Evolutionary conservation across 768 basidiomycete species (phyloP), one percentile per base, ranked within the genome.

Genomic region (Agaricus blazei): DNA sequence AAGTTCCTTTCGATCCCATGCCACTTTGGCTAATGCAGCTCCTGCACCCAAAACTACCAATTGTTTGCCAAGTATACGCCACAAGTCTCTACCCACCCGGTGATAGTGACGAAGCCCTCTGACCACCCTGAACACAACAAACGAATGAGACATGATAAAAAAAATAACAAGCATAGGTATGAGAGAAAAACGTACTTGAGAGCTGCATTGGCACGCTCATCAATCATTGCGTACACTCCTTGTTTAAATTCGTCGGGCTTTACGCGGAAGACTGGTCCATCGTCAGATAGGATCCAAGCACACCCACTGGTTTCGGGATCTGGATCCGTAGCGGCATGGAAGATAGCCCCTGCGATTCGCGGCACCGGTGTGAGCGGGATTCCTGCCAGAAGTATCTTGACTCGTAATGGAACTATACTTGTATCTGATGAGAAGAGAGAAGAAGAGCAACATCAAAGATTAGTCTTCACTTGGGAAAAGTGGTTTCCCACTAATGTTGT

Each of bases 191-290:
- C 57, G 54, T 31, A 58, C 59, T 42, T 48, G 49, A 57, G 50
- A 19, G 51, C 44, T 8, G 48, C 34, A 59, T 77, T 78, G 3
- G 64, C 65, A 46, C 76, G 65, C n/a, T 69, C 64, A 52, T 80
- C 75, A 19, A 83, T 71, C 71, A 82, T 73, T 52, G 70, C 70
- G 63, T 83, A 83, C 23, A 83, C 77, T 2, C 81, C 81, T 45
- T 70, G 58, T 57, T 73, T 75, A 62, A 83, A 72, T 49, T 75
- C 68, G 57, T 81, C 78, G 41, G 72, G 72, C 12, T 72, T 71
- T 4, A 80, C 66, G 53, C 71, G 65, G 58, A 79, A 76, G 6
- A 78, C 75, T 2, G 76, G 76, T 3, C 81, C 81, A 58, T 79
- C 71, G 58, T 82, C 79, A 2, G 71, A 69, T 28, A 83, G 66